Percentiles rank a stretch among this genome's conserved stretches.
These are phyloP conservation scores for Talaromyces islandicus DNA, from an alignment of 2,329 filamentous ascomycete genomes.

Conservation along the genomic window DNA sequence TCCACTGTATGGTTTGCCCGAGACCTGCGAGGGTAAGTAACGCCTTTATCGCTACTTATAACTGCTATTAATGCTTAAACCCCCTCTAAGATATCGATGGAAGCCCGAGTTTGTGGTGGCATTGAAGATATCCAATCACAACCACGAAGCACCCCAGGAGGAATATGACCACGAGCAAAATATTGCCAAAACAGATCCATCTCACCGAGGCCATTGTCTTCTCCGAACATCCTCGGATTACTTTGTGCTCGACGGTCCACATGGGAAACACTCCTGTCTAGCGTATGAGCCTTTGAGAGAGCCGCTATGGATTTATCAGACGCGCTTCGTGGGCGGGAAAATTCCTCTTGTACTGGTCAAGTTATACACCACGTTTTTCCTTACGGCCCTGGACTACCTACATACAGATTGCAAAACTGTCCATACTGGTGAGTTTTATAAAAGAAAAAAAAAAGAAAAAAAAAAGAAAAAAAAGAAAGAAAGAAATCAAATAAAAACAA, in stretches of 20 bases:
- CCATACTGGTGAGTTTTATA: conserved; percentile 39
- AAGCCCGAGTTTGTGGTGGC: conserved; percentile 21
- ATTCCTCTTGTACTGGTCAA: conserved; percentile 25
- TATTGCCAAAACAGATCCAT: conserved; percentile 21
- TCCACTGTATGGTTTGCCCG: conserved; percentile 33
- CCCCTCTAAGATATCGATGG: conserved; percentile 18
- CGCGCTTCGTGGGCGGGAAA: conserved; percentile 26
- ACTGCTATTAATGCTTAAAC: conserved; percentile 15
- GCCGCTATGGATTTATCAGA: conserved; percentile 34
- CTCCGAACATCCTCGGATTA: conserved; percentile 15
- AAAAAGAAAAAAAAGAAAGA: too few relatives aligned
- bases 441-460: too few relatives aligned
- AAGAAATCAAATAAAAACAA: too few relatives aligned
- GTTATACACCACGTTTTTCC: conserved; percentile 32
- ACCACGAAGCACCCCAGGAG: conserved; percentile 6
- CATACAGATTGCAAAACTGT: conserved; percentile 43
- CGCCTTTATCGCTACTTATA: conserved; percentile 13
- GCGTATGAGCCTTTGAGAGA: conserved; percentile 40
- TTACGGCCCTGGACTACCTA: conserved; percentile 41
- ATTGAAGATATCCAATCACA: conserved; percentile 24
- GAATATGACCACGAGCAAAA: conserved; percentile 37
- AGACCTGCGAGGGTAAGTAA: conserved; percentile 20
- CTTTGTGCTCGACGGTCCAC: conserved; percentile 5
- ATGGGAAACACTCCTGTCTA: conserved; percentile 25
- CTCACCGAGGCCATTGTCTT: conserved; percentile 23